Conservation (phyloP, 2,329 filamentous ascomycete genomes). For the Acrocalymma vagum region DNA sequence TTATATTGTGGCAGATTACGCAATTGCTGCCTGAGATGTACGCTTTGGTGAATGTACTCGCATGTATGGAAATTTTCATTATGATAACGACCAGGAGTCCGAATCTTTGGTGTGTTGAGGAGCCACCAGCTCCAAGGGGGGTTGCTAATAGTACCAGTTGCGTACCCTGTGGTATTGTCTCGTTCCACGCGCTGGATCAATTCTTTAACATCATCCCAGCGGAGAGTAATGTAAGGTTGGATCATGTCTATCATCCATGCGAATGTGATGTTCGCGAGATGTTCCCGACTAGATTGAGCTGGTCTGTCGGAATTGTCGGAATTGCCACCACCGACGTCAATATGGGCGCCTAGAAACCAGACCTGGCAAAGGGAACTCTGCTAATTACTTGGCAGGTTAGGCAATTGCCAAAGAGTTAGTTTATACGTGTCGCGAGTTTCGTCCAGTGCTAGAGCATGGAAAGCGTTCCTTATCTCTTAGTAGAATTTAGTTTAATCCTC, state of each 20-base stretch:
- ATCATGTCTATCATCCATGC: constrained; percentile 61
- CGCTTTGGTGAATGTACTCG: too few species aligned
- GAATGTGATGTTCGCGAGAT: constrained; percentile 56
- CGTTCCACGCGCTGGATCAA: too few species aligned
- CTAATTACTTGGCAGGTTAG: constrained; percentile 1
- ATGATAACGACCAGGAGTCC: too few species aligned
- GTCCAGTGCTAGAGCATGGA: constrained; percentile 61
- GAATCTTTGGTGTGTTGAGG: too few species aligned
- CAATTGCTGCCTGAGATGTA: too few species aligned
- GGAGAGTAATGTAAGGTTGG: constrained; percentile 18
- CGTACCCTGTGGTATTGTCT: too few species aligned
- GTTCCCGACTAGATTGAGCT: constrained; percentile 3
- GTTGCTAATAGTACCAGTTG: too few species aligned
- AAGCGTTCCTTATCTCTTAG: constrained; percentile 52
- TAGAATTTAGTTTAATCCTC: constrained; percentile 40
- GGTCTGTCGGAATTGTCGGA: constrained; percentile 46
- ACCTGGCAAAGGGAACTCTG: constrained; percentile 48
- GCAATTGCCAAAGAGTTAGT: constrained; percentile 63
- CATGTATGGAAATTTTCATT: too few species aligned
- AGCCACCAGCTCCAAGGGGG: too few species aligned
- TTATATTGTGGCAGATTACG: too few species aligned
- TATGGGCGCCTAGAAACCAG: constrained; percentile 59
- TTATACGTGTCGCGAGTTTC: constrained; percentile 60
- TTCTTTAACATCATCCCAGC: too few species aligned
- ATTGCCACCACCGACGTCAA: constrained; percentile 58